Evolutionary conservation across 2,329 filamentous ascomycete species (phyloP).

Genomic region (Colletotrichum agaves): DNA sequence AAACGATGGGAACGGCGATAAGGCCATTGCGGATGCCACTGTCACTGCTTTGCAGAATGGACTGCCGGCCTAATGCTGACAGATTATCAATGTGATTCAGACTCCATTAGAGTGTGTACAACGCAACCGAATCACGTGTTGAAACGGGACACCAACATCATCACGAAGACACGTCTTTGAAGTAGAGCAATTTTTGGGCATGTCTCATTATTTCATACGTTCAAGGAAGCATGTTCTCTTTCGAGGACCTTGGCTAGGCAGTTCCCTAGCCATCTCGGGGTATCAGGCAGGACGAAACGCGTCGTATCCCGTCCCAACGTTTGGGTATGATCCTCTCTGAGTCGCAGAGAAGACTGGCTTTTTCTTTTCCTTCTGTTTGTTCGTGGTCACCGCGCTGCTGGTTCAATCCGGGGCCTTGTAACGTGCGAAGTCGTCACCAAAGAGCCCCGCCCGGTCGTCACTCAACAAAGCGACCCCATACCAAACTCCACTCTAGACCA

Average conservation of each 20-base stretch:
- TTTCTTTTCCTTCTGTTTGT: background rate
- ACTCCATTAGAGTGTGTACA: too few relatives aligned
- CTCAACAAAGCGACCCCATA: slow-evolving; percentile 28
- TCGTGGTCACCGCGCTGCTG: too few relatives aligned
- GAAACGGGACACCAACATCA: background rate
- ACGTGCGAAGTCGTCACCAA: background rate
- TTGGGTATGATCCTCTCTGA: slow-evolving; percentile 15
- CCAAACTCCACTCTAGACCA: slow-evolving; percentile 27
- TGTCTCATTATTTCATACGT: slow-evolving; percentile 36
- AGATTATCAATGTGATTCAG: too few relatives aligned
- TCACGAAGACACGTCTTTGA: background rate
- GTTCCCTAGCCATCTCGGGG: slow-evolving; percentile 11
- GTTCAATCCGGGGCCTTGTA: background rate
- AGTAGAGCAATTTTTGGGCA: background rate
- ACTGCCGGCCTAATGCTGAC: too few relatives aligned
- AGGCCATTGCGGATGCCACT: too few relatives aligned
- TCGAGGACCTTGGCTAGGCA: background rate
- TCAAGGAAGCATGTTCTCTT: slow-evolving; percentile 13
- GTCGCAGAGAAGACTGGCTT: slow-evolving; percentile 6
- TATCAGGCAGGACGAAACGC: slow-evolving; percentile 12
- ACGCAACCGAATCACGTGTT: too few relatives aligned
- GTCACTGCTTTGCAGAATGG: too few relatives aligned
- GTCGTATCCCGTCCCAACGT: background rate
- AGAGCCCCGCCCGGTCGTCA: slow-evolving; percentile 1
- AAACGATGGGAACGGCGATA: too few relatives aligned